phyloP scores from a whole-genome alignment of 768 basidiomycete species.

The Termitomyces sp. region DNA sequence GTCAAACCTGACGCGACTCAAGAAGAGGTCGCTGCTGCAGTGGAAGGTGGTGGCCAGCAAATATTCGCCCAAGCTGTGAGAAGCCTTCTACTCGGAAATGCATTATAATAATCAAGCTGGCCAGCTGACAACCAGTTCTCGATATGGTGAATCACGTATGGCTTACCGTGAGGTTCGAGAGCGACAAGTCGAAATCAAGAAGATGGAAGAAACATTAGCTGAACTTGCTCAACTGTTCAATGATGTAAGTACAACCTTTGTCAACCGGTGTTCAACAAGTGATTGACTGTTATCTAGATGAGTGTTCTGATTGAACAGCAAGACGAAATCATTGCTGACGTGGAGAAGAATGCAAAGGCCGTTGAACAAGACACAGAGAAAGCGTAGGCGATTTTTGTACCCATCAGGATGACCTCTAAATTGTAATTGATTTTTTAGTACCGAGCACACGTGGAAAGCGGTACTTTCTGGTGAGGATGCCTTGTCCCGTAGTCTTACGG shows the following conservation, averaged over 20 bases:
- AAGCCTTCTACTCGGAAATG: constrained; percentile 1
- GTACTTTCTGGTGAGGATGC: constrained; percentile 46
- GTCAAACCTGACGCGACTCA: constrained; percentile 86
- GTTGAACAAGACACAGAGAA: constrained; percentile 68
- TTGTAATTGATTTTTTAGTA: constrained; percentile 31
- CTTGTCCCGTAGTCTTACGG: constrained; percentile 5
- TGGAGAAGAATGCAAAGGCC: constrained; percentile 58
- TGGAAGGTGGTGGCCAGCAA: constrained; percentile 61
- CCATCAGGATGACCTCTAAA: background rate
- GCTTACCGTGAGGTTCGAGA: constrained; percentile 89
- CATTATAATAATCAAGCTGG: background rate
- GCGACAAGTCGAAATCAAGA: constrained; percentile 79
- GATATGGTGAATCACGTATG: constrained; percentile 78
- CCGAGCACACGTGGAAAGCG: constrained; percentile 61
- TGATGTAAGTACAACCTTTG: constrained; percentile 49
- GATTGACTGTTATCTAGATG: constrained; percentile 47
- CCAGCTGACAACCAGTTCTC: constrained; percentile 71
- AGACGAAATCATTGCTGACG: constrained; percentile 62
- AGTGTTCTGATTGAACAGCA: constrained; percentile 75
- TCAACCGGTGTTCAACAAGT: background rate
- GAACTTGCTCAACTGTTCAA: constrained; percentile 86
- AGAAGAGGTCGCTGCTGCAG: constrained; percentile 71
- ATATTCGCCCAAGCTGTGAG: constrained; percentile 77
- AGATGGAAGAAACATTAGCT: constrained; percentile 83
- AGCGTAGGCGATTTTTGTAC: constrained; percentile 46